Base-by-base conservation (phyloP, 495 filamentous ascomycete species). In the Venustampulla echinocandica region DNA sequence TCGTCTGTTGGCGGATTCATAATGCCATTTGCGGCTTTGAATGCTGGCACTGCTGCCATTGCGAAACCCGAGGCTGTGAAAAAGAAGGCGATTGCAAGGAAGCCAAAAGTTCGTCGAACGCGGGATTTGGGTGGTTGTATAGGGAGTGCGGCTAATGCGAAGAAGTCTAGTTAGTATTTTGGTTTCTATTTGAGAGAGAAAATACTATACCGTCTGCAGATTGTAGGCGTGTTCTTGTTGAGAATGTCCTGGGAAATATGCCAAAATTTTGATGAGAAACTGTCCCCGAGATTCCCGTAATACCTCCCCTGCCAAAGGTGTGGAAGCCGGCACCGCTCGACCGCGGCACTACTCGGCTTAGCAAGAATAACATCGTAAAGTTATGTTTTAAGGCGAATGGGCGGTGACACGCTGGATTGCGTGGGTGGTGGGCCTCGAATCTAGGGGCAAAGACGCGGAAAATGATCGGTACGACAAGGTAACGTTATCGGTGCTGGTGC, bases 1-100 rank as follows among this genome's bases (percentile, higher is more conserved):
- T 76, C 79, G 60, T 93, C 84, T 33, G 76, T 76, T 15, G 79
- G 76, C 35, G 71, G 63, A 18, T 70, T 66, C 61, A 81, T 64
- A 46, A 80, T 50, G 10, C 48, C 58, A 25, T 59, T 60, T 30
- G 68, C 63, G 23, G 65, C 62, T 20, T 69, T 50, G 40, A 70
- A 51, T 11, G 68, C 70, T 6, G 76, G 73, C 11, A 62, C 59
- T 42, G 69, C 60, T 30, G 68, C 65, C 71, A 82, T 77, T 49
- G 61, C 55, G 66, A 80, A 71, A 35, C 77, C 77, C 23, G 69
- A 42, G 4, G 67, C 53, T 13, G 68, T 66, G 61, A 74, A 74
- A 45, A 72, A 38, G 39, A 73, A 10, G 18, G 65, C 65, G 38
- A 70, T 44, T 14, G 57, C 53, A 52, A 68, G 20, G 49, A 68